These are phyloP conservation scores for Musa troglodytarum DNA, from an alignment of 176 grass and related monocot species.

Conservation along the genomic window DNA sequence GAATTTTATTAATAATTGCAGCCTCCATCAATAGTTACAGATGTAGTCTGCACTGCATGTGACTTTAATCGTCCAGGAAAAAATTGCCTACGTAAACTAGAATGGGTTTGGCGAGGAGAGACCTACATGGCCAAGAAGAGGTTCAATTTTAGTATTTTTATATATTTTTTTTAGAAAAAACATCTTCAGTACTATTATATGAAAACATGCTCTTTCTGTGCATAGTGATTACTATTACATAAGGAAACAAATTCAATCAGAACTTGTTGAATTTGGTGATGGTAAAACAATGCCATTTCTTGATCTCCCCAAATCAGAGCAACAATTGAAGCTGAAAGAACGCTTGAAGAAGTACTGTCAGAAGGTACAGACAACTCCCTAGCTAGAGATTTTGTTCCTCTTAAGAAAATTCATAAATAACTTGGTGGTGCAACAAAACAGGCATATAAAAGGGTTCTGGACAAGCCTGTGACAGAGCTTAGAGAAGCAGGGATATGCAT, in stretches of 20 bases:
- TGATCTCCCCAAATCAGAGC: constrained; percentile 84
- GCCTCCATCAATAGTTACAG: constrained; percentile 94
- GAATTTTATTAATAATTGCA: constrained; percentile 24
- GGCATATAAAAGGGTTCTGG: constrained; percentile 97
- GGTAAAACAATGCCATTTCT: constrained; percentile 61
- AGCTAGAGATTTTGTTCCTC: not conserved
- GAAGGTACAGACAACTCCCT: constrained; percentile 47
- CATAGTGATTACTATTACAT: constrained; percentile 95
- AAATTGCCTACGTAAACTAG: constrained; percentile 87
- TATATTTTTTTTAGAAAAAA: not conserved
- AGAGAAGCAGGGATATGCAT: constrained; percentile 99
- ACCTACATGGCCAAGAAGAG: constrained; percentile 91
- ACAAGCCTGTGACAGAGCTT: constrained; percentile 92
- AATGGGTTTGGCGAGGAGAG: constrained; percentile 97
- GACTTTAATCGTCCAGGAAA: constrained; percentile 98
- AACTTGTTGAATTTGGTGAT: constrained; percentile 59
- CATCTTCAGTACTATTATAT: not conserved
- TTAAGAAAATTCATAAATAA: not conserved
- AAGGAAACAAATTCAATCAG: constrained; percentile 97
- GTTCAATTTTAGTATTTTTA: constrained; percentile 30
- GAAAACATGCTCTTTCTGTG: not conserved
- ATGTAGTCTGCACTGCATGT: constrained; percentile 93
- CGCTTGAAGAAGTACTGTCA: constrained; percentile 95
- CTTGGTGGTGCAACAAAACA: constrained; percentile 21
- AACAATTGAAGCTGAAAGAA: constrained; percentile 84